A percentile compares a stretch with the other conserved stretches of the same genome.
These are phyloP conservation scores for Musa schizocarpa DNA, from an alignment of 176 grass and related monocot species.

Conservation along the genomic window DNA sequence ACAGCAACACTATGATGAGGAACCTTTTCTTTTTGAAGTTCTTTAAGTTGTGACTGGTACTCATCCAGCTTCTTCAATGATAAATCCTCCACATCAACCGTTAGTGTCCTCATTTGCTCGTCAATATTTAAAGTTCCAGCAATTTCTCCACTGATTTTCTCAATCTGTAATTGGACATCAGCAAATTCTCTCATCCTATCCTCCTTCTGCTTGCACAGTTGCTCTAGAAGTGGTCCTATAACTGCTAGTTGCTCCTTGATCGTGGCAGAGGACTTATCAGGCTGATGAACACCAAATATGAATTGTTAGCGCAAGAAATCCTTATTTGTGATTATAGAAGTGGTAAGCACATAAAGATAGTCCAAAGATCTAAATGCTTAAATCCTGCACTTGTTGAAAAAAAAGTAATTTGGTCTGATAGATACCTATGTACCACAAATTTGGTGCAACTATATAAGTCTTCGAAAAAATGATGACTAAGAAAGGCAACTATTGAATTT, in stretches of 20 bases:
- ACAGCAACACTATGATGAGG: constrained; percentile 11
- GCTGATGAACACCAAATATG: constrained; percentile 30
- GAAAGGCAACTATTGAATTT: background rate
- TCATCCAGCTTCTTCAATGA: constrained; percentile 72
- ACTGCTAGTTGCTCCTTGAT: constrained; percentile 79
- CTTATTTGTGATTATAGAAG: background rate
- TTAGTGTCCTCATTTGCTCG: constrained; percentile 24
- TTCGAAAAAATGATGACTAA: background rate
- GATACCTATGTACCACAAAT: background rate
- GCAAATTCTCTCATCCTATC: constrained; percentile 72
- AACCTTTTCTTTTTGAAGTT: constrained; percentile 94
- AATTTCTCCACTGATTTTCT: constrained; percentile 61
- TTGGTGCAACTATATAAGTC: background rate
- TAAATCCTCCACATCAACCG: constrained; percentile 72
- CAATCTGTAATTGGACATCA: constrained; percentile 61
- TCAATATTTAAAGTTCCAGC: constrained; percentile 40
- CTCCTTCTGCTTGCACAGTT: constrained; percentile 56
- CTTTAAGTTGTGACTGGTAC: constrained; percentile 65
- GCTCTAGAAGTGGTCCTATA: constrained; percentile 61
- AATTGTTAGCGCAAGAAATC: background rate
- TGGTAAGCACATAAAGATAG: background rate
- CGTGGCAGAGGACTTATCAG: constrained; percentile 77
- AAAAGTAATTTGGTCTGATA: background rate
- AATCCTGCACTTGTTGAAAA: background rate
- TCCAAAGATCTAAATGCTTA: background rate